Conservation (phyloP, 2,329 filamentous ascomycete genomes). For the Ophiostoma angusticollis region DNA sequence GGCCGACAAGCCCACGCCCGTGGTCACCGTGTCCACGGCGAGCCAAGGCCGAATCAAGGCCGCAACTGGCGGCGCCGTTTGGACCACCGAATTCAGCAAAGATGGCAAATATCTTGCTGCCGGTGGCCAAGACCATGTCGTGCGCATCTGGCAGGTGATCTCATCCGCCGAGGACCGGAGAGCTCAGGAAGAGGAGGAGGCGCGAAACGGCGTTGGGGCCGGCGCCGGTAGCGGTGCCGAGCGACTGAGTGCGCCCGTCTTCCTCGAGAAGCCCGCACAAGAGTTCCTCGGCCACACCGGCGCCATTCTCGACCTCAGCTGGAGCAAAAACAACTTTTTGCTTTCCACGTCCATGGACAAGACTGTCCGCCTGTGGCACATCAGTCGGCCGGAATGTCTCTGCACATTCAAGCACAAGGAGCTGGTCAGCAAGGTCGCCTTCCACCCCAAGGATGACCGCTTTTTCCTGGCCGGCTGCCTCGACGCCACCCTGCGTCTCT, state of each 20-base stretch:
- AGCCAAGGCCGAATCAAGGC: constrained; percentile 28
- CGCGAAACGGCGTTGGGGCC: constrained; percentile 29
- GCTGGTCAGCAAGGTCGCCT: constrained; percentile 87
- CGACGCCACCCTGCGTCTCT: constrained; percentile 75
- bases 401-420: constrained; percentile 93
- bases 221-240: no score
- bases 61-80: constrained; percentile 55
- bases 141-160: constrained; percentile 83
- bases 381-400: constrained; percentile 71
- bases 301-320: constrained; percentile 82
- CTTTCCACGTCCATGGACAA: constrained; percentile 97
- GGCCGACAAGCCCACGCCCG: constrained; percentile 14
- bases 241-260: constrained; percentile 78
- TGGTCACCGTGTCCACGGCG: constrained; percentile 19
- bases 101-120: constrained; percentile 85
- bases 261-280: constrained; percentile 61
- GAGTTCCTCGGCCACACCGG: constrained; percentile 76
- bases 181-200: constrained; percentile 59
- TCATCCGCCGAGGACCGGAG: constrained; percentile 67
- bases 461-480: constrained; percentile 93
- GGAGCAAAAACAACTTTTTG: constrained; percentile 98
- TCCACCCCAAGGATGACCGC: constrained; percentile 87
- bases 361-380: constrained; percentile 88
- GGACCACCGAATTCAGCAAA: constrained; percentile 85
- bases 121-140: constrained; percentile 76